Percentiles rank a stretch among this genome's conserved stretches.
Conservation (phyloP, 1,284 basidiomycete genomes). For the Termitomyces sp. region DNA sequence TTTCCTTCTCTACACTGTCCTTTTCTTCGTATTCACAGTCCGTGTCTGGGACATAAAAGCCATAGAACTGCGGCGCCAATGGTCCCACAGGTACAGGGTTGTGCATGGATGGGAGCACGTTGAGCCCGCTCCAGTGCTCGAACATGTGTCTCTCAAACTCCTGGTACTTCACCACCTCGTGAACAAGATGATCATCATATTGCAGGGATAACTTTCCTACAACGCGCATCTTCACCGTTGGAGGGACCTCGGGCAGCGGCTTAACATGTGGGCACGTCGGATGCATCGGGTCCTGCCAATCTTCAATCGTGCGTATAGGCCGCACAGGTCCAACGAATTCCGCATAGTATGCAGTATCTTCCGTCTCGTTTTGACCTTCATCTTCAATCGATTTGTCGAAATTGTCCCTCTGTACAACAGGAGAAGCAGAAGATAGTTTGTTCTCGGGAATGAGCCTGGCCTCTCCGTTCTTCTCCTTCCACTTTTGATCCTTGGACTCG, state of each 20-base stretch:
- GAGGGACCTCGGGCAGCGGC: slow-evolving; percentile 20
- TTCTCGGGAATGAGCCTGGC: slow-evolving; percentile 5
- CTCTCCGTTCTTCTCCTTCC: slow-evolving; percentile 16
- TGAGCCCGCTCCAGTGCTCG: slow-evolving; percentile 44
- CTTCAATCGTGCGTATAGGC: slow-evolving; percentile 20
- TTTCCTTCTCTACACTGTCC: not conserved
- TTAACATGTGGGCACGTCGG: slow-evolving; percentile 22
- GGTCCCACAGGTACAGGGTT: slow-evolving; percentile 42
- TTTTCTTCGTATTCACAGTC: not conserved
- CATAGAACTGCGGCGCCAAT: slow-evolving; percentile 50
- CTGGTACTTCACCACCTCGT: slow-evolving; percentile 40
- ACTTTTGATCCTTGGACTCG: slow-evolving; percentile 16
- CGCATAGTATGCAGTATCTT: not conserved
- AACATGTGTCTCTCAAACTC: slow-evolving; percentile 38
- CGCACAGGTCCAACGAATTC: slow-evolving; percentile 23
- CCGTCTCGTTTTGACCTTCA: not conserved
- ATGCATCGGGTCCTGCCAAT: slow-evolving; percentile 21
- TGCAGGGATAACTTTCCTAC: slow-evolving; percentile 27
- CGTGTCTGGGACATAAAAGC: slow-evolving; percentile 38
- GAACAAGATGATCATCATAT: slow-evolving; percentile 26
- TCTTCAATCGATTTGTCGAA: not conserved
- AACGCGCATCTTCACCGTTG: slow-evolving; percentile 27
- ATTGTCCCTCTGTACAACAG: not conserved
- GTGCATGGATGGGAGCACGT: slow-evolving; percentile 33
- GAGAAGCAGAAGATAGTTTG: not conserved